These are phyloP conservation scores for Agrostemma githago DNA, from an alignment of 148 eudicot species.

Conservation along the genomic window DNA sequence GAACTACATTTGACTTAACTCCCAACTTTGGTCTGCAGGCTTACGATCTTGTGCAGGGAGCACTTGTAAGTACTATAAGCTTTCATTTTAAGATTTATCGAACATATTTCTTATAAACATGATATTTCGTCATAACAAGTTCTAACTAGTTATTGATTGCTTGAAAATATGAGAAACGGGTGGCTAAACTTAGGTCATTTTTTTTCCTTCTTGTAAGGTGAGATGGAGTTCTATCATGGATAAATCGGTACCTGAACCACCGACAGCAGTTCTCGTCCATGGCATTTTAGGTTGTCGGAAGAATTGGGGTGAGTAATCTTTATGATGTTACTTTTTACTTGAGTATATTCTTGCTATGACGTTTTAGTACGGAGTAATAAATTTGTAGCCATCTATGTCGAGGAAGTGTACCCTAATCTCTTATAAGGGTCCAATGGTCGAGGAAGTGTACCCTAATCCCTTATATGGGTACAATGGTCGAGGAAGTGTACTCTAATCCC, in stretches of 20 bases:
- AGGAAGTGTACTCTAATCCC: too few species aligned
- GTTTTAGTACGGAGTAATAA: background rate
- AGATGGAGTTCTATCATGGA: constrained; percentile 81
- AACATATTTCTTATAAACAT: background rate
- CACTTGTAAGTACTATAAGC: constrained; percentile 49
- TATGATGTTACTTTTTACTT: background rate
- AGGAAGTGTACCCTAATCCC: too few species aligned
- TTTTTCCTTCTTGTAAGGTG: constrained; percentile 41
- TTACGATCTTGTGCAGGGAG: constrained; percentile 84
- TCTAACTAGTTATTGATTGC: background rate
- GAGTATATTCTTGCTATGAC: background rate
- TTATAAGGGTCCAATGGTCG: too few species aligned
- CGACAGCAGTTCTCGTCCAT: constrained; percentile 90
- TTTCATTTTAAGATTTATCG: background rate
- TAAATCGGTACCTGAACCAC: constrained; percentile 69
- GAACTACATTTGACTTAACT: constrained; percentile 8
- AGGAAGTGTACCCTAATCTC: background rate
- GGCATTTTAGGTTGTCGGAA: constrained; percentile 93
- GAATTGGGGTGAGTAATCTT: constrained; percentile 70
- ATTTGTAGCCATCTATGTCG: background rate
- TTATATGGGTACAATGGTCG: too few species aligned
- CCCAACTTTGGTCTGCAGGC: constrained; percentile 52
- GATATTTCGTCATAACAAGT: background rate
- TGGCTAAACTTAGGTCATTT: background rate
- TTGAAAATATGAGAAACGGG: background rate